Base-by-base conservation (phyloP, 352 stramenopile genomes). In the Phytopythium oedochilum region DNA sequence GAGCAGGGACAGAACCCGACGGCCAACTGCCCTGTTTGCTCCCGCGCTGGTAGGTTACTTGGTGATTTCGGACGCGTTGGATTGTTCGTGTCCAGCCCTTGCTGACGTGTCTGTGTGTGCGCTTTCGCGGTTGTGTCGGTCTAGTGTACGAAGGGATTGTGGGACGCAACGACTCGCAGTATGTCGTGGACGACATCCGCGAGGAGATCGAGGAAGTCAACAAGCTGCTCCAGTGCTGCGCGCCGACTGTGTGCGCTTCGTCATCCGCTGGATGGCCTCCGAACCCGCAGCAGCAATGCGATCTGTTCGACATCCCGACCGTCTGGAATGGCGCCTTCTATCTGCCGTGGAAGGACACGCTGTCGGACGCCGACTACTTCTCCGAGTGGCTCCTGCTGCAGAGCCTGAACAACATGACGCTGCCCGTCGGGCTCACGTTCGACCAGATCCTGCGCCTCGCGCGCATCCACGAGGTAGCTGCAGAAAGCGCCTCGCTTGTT, bases 391-490 rank as follows among this genome's bases (percentile, higher is more conserved):
- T 88, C 46, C 61, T 88, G 55, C 64, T 89, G 17, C 77, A 88
- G 44, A 79, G 68, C 36, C 73, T 92, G 22, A 92, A 92, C 68
- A 89, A 89, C 60, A 92, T 92, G 82, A 78, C 71, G 28, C 57
- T 92, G 17, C 78, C 82, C 2, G 47, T 53, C n/a, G 55, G 51
- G n/a, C 55, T 89, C 36, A 73, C 68, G 7, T 86, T 92, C 48
- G 63, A 84, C 31, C 85, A 86, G 55, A 61, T 92, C 2, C 57
- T 88, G 44, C 62, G 66, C 0, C 50, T 92, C 10, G 66, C 77
- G 20, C 73, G 60, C 36, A 63, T 92, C 11, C 82, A 92, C 59
- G 74, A 86, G 68, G 76, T 83, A 59, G 40, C 26, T 49, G 28
- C 23, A 31, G 3, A 34, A 20, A n/a, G n/a, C n/a, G n/a, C n/a